Evolutionary conservation across 768 basidiomycete species (phyloP), one percentile per base, ranked within the genome.

Genomic region (Auricularia cornea): DNA sequence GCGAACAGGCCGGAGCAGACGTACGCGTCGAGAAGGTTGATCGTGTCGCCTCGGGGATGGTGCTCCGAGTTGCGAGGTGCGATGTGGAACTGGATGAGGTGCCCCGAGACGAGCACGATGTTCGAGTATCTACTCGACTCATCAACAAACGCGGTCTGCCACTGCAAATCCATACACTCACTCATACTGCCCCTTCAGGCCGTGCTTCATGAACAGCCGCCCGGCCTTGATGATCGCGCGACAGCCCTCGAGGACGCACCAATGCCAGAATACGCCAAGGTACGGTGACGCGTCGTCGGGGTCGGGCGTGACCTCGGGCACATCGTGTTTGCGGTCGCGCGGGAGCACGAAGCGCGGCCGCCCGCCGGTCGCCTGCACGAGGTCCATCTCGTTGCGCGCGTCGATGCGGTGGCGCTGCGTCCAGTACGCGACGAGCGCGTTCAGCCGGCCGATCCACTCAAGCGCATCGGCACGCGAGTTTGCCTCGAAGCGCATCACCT

Each of bases 1-100:
- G 90, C 90, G 62, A 92, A 79, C 70, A 89, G 88, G 10, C 95
- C 94, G n/a, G 94, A 95, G 70, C 83, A 87, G 31, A 94, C 81
- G 73, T 95, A 93, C 8, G 86, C 86, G 70, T 90, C 89, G 28
- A 87, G 71, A 11, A 93, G 80, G 66, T 79, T 81, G 60, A 88
- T 81, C 10, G 81, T 80, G 69, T 78, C 83, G 60, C 78, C 73
- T 65, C 81, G 79, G 11, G 82, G 79, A 31, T 79, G 78, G 66
- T 91, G 84, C 56, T 93, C 71, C 1, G 81, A 74, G 44, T 81
- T 81, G 26, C 78, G 78, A 3, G 82, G 81, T n/a, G 74, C 81
- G 66, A 92, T 82, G 65, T 80, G 81, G 75, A 85, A 98, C 65
- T 81, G 81, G 28, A 92, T 78, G 16, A 98, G 75, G 69, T 88